Evolutionary conservation across 2,329 filamentous ascomycete genomes (phyloP).

Genomic region (Bipolaris oryzae): DNA sequence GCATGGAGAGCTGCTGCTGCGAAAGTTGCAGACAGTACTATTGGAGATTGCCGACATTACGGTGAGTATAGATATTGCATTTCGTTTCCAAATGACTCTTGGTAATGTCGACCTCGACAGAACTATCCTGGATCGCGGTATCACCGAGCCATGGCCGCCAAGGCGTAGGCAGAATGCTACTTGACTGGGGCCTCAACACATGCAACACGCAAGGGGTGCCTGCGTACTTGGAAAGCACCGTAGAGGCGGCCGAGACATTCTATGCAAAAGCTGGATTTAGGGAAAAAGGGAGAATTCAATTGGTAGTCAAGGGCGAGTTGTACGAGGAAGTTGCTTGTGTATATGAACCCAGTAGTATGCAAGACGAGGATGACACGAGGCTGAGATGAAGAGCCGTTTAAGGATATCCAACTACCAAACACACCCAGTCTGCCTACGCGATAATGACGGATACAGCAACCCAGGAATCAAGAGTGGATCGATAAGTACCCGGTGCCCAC

Average conservation of each 20-base stretch:
- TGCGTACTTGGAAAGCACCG: conserved; percentile 12
- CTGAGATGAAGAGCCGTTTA: too few species aligned
- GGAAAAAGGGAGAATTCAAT: conserved; percentile 9
- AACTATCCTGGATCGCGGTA: conserved; percentile 15
- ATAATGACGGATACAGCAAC: not conserved
- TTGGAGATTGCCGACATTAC: conserved; percentile 12
- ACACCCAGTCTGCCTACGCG: too few species aligned
- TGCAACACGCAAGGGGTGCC: conserved; percentile 2
- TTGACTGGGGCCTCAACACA: conserved; percentile 9
- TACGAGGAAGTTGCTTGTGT: conserved; percentile 15
- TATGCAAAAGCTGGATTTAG: conserved; percentile 12
- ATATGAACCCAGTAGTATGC: not conserved
- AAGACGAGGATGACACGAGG: not conserved
- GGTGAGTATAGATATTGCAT: not conserved
- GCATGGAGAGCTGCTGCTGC: conserved; percentile 9
- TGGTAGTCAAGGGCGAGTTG: conserved; percentile 1
- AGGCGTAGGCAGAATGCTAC: conserved; percentile 8
- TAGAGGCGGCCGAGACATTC: conserved; percentile 7
- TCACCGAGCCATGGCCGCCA: conserved; percentile 6
- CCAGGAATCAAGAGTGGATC: not conserved
- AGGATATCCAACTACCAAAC: not conserved
- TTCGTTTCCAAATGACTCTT: not conserved
- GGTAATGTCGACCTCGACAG: not conserved
- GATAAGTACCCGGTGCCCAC: not conserved
- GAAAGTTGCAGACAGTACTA: conserved; percentile 1